A percentile compares a stretch with the other conserved stretches of the same genome.
Evolutionary conservation across 352 stramenopile species (phyloP).

Genomic region (Blastocystis sp.): DNA sequence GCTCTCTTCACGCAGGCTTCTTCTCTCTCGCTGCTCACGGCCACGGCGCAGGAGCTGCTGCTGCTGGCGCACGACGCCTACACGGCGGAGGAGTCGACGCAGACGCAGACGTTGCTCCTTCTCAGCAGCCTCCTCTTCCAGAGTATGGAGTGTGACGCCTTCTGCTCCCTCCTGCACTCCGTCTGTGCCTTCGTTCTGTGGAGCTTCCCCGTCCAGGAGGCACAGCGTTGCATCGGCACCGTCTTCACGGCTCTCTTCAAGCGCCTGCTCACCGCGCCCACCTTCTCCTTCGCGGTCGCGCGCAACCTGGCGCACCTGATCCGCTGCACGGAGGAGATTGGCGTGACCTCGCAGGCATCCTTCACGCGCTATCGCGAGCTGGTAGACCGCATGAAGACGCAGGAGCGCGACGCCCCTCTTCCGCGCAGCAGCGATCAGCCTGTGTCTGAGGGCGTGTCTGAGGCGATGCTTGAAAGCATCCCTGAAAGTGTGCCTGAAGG

Average conservation of each 20-base stretch:
- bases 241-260: not conserved
- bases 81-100: not conserved
- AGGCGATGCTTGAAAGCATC: not conserved
- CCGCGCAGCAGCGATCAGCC: not conserved
- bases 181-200: constrained; percentile 1
- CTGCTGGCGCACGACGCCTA: not conserved
- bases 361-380: not conserved
- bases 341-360: not conserved
- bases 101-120: not conserved
- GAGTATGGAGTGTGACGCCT: not conserved
- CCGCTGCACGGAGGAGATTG: not conserved
- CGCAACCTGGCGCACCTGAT: not conserved
- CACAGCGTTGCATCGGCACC: not conserved
- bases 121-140: constrained; percentile 4
- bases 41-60: constrained; percentile 16
- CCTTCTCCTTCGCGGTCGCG: not conserved
- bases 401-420: not conserved
- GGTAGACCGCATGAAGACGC: not conserved
- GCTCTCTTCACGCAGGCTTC: not conserved
- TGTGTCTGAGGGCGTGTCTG: not conserved
- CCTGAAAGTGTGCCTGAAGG: not conserved
- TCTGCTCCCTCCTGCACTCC: not conserved
- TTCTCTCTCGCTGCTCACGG: not conserved
- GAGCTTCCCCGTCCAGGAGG: not conserved
- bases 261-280: not conserved